Evolutionary conservation across 2,329 filamentous ascomycete species (phyloP).

Genomic region (Neofusicoccum parvum): DNA sequence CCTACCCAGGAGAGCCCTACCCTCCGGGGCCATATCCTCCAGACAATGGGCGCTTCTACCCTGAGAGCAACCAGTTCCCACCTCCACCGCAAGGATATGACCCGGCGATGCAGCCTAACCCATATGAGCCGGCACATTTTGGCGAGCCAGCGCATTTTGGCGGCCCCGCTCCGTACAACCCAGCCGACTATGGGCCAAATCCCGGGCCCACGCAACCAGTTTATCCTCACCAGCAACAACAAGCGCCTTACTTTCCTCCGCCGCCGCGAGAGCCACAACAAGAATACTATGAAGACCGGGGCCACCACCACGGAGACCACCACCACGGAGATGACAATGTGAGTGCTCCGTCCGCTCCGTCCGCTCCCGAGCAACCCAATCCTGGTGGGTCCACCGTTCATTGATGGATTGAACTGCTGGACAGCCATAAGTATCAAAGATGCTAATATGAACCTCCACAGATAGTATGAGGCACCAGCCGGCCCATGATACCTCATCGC

Average conservation of each 20-base stretch:
- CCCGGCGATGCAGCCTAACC: constrained; percentile 29
- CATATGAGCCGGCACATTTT: constrained; percentile 21
- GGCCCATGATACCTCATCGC: constrained; percentile 23
- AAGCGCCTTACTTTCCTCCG: constrained; percentile 34
- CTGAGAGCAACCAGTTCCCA: constrained; percentile 51
- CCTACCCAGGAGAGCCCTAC: constrained; percentile 16
- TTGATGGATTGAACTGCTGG: constrained; percentile 23
- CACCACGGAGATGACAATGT: constrained; percentile 50
- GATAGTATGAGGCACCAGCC: constrained; percentile 29
- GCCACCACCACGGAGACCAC: constrained; percentile 38
- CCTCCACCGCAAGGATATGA: constrained; percentile 44
- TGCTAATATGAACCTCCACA: constrained; percentile 22
- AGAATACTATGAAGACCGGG: constrained; percentile 32
- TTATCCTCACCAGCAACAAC: constrained; percentile 18
- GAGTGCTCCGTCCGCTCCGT: constrained; percentile 47
- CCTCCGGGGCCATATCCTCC: constrained; percentile 10
- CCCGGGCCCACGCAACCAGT: constrained; percentile 20
- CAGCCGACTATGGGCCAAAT: constrained; percentile 47
- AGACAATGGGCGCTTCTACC: constrained; percentile 44
- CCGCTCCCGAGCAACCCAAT: constrained; percentile 35
- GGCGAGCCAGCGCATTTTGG: constrained; percentile 33
- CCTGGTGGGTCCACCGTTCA: constrained; percentile 38
- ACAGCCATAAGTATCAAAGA: constrained; percentile 23
- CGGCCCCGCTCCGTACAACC: constrained; percentile 40
- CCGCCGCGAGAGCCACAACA: constrained; percentile 33